A percentile compares a stretch with the other conserved stretches of the same genome.
Evolutionary conservation across 208 protist genomes (phyloP).

Genomic region (Leishmania gerbilli): DNA sequence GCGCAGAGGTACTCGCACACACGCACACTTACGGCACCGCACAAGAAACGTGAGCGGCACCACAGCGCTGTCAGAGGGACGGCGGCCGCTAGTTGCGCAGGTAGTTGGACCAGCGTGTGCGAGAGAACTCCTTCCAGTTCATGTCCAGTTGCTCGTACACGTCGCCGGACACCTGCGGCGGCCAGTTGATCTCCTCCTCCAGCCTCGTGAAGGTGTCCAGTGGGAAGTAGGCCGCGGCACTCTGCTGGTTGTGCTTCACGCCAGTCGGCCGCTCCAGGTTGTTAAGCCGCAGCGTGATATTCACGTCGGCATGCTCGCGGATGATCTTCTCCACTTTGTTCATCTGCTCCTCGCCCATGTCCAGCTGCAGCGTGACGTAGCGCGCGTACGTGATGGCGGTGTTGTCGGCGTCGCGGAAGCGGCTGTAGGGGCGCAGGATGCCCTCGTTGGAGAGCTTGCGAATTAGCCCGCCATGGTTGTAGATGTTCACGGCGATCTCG

Average conservation of each 20-base stretch:
- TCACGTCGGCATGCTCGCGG: slow-evolving; percentile 82
- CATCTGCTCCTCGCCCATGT: slow-evolving; percentile 87
- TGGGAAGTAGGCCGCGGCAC: slow-evolving; percentile 64
- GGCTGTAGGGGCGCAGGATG: slow-evolving; percentile 86
- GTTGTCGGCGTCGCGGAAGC: slow-evolving; percentile 83
- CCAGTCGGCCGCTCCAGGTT: slow-evolving; percentile 73
- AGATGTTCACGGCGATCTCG: slow-evolving; percentile 73
- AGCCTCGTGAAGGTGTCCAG: slow-evolving; percentile 85
- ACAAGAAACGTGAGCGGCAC: background rate
- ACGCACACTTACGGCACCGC: background rate
- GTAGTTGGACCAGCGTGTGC: slow-evolving; percentile 89
- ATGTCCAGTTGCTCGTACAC: slow-evolving; percentile 91
- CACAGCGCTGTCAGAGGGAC: background rate
- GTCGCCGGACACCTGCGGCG: slow-evolving; percentile 83
- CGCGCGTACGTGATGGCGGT: slow-evolving; percentile 78
- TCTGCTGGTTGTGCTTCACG: slow-evolving; percentile 61
- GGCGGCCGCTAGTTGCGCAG: slow-evolving; percentile 57
- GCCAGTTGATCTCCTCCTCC: slow-evolving; percentile 92
- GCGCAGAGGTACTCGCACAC: background rate
- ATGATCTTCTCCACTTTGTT: slow-evolving; percentile 77
- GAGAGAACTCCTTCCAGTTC: slow-evolving; percentile 94
- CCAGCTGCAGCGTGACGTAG: slow-evolving; percentile 84
- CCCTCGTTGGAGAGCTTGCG: slow-evolving; percentile 86
- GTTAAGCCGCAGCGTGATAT: slow-evolving; percentile 74
- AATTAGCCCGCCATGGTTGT: slow-evolving; percentile 82